phyloP scores from a whole-genome alignment of 2,329 filamentous ascomycete genomes.

The Calonectria pseudoturangicola region DNA sequence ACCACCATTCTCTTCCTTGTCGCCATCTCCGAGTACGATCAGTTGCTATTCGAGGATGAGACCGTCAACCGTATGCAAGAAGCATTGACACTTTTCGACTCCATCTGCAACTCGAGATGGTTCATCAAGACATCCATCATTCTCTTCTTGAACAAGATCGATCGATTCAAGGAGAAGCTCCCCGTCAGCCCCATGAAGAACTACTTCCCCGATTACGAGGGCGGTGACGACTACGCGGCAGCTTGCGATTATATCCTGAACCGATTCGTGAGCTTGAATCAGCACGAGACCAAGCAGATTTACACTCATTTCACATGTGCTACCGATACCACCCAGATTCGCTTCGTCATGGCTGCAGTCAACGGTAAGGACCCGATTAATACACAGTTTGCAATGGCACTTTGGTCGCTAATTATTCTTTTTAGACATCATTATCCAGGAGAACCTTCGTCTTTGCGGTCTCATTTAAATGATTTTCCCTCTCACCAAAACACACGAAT shows the following conservation, averaged over 20 bases:
- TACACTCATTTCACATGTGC: slow-evolving; percentile 99
- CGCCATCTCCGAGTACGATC: slow-evolving; percentile 97
- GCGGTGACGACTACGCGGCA: slow-evolving; percentile 94
- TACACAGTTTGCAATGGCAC: no score
- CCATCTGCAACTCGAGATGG: slow-evolving; percentile 91
- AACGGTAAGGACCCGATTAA: slow-evolving; percentile 81
- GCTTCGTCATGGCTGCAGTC: slow-evolving; percentile 99
- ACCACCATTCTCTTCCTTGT: slow-evolving; percentile 97
- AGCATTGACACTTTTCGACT: slow-evolving; percentile 89
- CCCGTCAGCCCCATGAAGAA: slow-evolving; percentile 89
- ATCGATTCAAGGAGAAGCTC: slow-evolving; percentile 91
- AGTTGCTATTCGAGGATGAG: slow-evolving; percentile 96
- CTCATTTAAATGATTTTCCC: slow-evolving; percentile 82
- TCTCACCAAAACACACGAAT: slow-evolving; percentile 62
- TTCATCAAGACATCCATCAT: slow-evolving; percentile 94
- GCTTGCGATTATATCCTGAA: slow-evolving; percentile 99
- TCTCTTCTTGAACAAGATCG: slow-evolving; percentile 92
- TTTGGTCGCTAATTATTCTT: slow-evolving; percentile 63
- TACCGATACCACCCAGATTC: slow-evolving; percentile 98
- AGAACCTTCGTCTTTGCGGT: slow-evolving; percentile 97
- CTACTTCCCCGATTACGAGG: slow-evolving; percentile 94
- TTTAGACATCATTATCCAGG: slow-evolving; percentile 99
- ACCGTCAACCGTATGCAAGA: slow-evolving; percentile 97
- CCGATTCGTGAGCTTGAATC: slow-evolving; percentile 97
- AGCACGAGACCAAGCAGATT: slow-evolving; percentile 99